Base-by-base conservation (phyloP, 176 grass and related monocot genomes). In the Pharus latifolius region DNA sequence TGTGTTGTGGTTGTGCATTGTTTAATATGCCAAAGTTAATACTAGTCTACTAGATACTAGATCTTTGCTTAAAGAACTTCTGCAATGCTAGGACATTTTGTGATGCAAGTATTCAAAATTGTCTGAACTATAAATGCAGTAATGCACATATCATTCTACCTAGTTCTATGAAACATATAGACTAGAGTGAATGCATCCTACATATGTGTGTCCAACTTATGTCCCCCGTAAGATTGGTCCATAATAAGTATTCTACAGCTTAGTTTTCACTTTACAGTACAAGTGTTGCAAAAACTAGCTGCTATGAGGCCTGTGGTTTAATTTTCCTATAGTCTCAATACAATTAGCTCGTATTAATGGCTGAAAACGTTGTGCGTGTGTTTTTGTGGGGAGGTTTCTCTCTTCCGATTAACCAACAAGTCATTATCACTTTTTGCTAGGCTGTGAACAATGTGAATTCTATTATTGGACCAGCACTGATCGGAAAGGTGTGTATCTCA, bases 391-490 rank as follows among this genome's bases (percentile, higher is more conserved):
- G 17, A 19, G 6, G 16, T 46, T 33, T 32, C 1, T 27, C 28
- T 67, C 3, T 71, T 16, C 18, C n/a, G 46, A 29, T 23, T 31
- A 30, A 57, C n/a, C 23, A 57, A 73, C 3, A 17, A 53, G 22
- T 42, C 7, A 0, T n/a, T 50, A 30, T 22, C n/a, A 10, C 43
- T 43, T 29, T 65, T 34, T 72, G 63, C 13, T 84, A 98, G 94
- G 89, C 89, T 62, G 94, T 98, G 32, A 73, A 35, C 49, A 93
- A 98, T 73, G 94, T 98, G 34, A 93, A 98, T 18, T 29, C 10
- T 47, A 85, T 93, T 46, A 98, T 98, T 57, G 87, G 84, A 51
- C 89, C 94, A 10, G 89, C 87, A 17, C 67, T 93, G 24, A 59
- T 93, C 24, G 89, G 89, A 24, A 98, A 98, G 88, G 88, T 91